phyloP scores from a whole-genome alignment of 2,329 filamentous ascomycete species.

The Hypoxylon rubiginosum region DNA sequence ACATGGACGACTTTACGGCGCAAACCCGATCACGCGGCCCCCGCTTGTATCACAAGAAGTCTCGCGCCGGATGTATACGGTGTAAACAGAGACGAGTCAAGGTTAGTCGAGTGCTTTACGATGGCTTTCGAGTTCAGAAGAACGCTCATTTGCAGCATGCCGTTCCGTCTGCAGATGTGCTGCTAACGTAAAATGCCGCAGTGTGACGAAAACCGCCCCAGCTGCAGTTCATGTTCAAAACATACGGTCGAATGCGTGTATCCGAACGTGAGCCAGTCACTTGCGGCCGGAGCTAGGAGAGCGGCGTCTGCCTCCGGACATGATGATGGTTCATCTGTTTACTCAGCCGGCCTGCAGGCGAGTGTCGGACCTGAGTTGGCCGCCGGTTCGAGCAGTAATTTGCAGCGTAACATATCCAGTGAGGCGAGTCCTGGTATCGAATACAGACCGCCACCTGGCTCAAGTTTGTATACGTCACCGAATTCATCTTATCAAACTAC shows the following conservation, averaged over 20 bases:
- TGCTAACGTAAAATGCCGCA: conserved; percentile 40
- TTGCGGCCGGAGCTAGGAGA: conserved; percentile 26
- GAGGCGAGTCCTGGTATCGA: conserved; percentile 29
- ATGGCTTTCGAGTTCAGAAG: conserved; percentile 5
- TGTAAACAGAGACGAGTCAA: conserved; percentile 52
- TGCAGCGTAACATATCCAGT: conserved; percentile 6
- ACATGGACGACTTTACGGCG: conserved; percentile 37
- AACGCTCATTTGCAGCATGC: conserved; percentile 3
- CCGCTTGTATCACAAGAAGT: conserved; percentile 54
- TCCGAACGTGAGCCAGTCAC: conserved; percentile 36
- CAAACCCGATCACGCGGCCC: conserved; percentile 48
- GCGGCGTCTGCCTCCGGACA: conserved; percentile 15
- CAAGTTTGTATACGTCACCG: conserved; percentile 44
- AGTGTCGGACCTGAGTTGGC: conserved; percentile 8
- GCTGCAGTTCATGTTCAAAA: conserved; percentile 50
- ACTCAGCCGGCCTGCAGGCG: conserved; percentile 13
- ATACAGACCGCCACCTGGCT: conserved; percentile 33
- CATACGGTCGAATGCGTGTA: conserved; percentile 52
- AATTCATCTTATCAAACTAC: conserved; percentile 41
- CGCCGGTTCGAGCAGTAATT: conserved; percentile 21
- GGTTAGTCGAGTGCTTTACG: conserved; percentile 36
- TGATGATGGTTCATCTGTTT: conserved; percentile 27
- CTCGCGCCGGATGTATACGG: conserved; percentile 49
- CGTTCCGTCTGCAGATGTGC: conserved; percentile 7
- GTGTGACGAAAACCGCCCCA: conserved; percentile 51